Base-by-base conservation (phyloP, 2,329 filamentous ascomycete species). In the Aspergillus sp. region DNA sequence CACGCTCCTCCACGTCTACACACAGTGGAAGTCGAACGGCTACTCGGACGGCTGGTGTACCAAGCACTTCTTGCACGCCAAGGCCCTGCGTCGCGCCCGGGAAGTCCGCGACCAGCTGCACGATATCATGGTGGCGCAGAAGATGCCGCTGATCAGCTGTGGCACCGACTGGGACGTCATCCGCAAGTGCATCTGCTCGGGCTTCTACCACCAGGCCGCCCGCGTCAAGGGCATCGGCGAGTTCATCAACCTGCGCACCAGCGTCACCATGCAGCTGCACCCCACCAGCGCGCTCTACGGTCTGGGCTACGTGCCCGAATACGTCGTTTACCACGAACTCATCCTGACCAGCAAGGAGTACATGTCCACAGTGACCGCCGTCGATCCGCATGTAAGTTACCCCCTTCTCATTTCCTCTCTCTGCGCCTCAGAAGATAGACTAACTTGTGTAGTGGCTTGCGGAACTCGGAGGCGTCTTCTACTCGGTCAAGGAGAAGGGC, bases 131-230 rank as follows among this genome's bases (percentile, higher is more conserved):
- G 87, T 86, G 61, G 88, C 90, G 77, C 91, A 96, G 71, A 92
- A 94, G 70, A 94, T 99, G 91, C 72, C 82, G 48, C 82, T 97
- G 63, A 78, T 85, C 41, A 92, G 88, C 71, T 97, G 92, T 66
- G 94, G 94, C 29, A 97, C 93, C 41, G 95, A 99, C 75, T 97
- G 94, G 89, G 95, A 99, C 70, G 78, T 95, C 9, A 91, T 97
- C 52, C 87, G 94, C 57, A 93, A 94, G 72, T 97, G 93, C 70
- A 96, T 99, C 67, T 99, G 95, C 77, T 91, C 89, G 0, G 94
- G 94, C 11, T 99, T 96, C 78, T 99, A 97, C 75, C 93, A 97
- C 67, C 94, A 99, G 76, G 94, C 94, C 5, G 94, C 94, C 25
- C 91, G 92, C 65, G 91, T 95, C 58, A 96, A 96, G 75, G 95